Evolutionary conservation across 2,329 filamentous ascomycete species (phyloP).

Genomic region (Fusarium subtropicale): DNA sequence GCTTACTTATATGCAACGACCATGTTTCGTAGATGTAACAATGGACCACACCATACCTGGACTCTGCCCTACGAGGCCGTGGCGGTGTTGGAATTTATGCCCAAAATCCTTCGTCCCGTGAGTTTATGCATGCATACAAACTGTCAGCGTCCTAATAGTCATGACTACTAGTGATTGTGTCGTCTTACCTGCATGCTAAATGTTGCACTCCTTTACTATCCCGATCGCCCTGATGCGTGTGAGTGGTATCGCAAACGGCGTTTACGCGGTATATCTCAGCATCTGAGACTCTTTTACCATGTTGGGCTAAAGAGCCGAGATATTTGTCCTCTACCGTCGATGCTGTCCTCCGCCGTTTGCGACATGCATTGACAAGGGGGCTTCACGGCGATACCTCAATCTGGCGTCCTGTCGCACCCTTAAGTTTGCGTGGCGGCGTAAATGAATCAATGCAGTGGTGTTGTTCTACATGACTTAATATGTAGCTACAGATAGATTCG

Average conservation of each 20-base stretch:
- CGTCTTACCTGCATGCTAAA: conserved; percentile 24
- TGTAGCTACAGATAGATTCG: not conserved
- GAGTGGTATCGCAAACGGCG: conserved; percentile 20
- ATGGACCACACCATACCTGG: conserved; percentile 2
- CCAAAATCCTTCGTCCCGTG: conserved; percentile 10
- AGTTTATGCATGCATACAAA: conserved; percentile 6
- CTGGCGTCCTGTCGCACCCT: conserved; percentile 26
- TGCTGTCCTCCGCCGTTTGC: conserved; percentile 28
- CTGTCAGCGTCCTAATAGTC: conserved; percentile 13
- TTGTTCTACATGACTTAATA: conserved; percentile 1
- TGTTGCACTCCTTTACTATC: conserved; percentile 9
- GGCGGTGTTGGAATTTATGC: conserved; percentile 15
- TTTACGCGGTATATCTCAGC: conserved; percentile 17
- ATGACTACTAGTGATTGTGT: not conserved
- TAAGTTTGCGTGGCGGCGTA: conserved; percentile 25
- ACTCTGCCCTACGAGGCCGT: conserved; percentile 29
- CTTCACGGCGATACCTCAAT: conserved; percentile 27
- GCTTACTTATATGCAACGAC: conserved; percentile 26
- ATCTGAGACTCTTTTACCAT: conserved; percentile 28
- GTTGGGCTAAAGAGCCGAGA: conserved; percentile 43
- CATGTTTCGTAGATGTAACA: conserved; percentile 14
- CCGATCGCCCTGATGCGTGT: not conserved
- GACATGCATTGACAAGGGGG: conserved; percentile 27
- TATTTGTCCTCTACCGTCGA: conserved; percentile 33
- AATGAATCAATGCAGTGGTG: conserved; percentile 23